A percentile compares a stretch with the other conserved stretches of the same genome.
Evolutionary conservation across 2,329 filamentous ascomycete species (phyloP).

Genomic region (Trichoderma sp.): DNA sequence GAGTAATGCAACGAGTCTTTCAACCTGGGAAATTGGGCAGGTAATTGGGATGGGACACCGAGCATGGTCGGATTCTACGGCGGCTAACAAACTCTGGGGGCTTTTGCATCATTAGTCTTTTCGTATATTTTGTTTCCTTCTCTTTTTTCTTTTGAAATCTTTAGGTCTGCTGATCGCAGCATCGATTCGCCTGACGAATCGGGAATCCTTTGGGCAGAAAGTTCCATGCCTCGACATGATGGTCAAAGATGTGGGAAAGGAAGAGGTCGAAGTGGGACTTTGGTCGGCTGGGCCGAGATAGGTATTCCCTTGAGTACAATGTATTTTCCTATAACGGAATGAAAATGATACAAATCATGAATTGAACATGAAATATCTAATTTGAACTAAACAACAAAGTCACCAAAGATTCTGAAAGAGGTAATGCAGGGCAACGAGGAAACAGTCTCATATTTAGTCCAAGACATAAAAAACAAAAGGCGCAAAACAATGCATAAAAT

Average conservation of each 20-base stretch:
- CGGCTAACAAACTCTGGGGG: conserved; percentile 3
- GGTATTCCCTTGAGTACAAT: neutral
- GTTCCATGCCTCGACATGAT: neutral
- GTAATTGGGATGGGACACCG: conserved; percentile 6
- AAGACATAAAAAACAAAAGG: neutral
- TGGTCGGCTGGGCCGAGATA: conserved; percentile 4
- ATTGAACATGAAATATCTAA: neutral
- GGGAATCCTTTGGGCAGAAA: neutral
- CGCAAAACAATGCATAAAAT: neutral
- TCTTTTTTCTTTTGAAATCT: neutral
- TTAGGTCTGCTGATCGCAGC: neutral
- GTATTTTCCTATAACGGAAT: neutral
- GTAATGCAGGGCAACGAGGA: neutral
- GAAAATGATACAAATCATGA: neutral
- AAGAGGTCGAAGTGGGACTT: neutral
- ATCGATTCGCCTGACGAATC: neutral
- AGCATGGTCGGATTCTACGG: conserved; percentile 9
- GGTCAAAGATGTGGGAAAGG: neutral
- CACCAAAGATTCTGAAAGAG: neutral
- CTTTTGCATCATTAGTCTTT: conserved; percentile 8
- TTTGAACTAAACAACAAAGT: neutral
- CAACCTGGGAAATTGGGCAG: neutral
- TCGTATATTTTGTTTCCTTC: neutral
- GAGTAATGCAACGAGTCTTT: neutral
- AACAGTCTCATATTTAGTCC: neutral